Evolutionary conservation across 306 rosid genomes (phyloP).

Genomic region (Inga leiocalycina): DNA sequence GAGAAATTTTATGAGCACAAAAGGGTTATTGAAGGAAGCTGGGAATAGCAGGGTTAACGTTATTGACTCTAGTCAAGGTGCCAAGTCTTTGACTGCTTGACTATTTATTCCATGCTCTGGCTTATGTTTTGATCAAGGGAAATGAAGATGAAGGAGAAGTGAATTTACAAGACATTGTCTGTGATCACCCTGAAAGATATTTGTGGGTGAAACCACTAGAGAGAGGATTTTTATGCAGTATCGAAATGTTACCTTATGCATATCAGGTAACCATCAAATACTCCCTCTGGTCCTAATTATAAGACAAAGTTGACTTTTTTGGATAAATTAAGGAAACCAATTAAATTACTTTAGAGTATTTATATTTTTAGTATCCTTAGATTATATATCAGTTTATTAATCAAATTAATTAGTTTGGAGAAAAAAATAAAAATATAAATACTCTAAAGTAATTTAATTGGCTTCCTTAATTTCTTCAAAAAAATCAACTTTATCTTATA

Average conservation of each 20-base stretch:
- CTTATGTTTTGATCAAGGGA: neutral
- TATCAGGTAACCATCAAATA: conserved; percentile 62
- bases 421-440: no score
- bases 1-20: conserved; percentile 50
- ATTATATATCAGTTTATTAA: no score
- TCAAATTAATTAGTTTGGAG: no score
- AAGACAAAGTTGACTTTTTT: no score
- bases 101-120: conserved; percentile 2
- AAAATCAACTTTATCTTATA: no score
- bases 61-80: conserved; percentile 29
- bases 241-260: conserved; percentile 83
- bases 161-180: neutral
- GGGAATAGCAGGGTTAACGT: conserved; percentile 59
- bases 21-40: conserved; percentile 63
- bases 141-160: neutral
- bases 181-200: neutral
- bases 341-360: no score
- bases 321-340: no score
- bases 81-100: conserved; percentile 28
- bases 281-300: no score
- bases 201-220: conserved; percentile 69
- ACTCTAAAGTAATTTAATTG: no score
- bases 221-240: conserved; percentile 95
- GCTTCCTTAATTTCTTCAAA: no score
- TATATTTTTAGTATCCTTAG: no score